Base-by-base conservation (phyloP, 345 rosid genomes). In the Camelina neglecta region DNA sequence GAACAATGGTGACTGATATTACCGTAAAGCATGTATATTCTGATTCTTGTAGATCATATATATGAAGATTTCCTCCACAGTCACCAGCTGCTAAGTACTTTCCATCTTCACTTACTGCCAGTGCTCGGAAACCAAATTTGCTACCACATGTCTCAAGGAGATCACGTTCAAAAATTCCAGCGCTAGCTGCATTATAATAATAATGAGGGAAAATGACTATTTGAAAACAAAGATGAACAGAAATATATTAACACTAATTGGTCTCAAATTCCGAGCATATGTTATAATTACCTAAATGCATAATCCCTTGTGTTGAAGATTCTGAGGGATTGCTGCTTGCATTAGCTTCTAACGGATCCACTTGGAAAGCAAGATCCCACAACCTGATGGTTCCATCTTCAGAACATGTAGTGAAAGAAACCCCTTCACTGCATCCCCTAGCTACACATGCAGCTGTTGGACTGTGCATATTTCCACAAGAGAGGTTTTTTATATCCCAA, bases 361-460 rank as follows among this genome's bases (percentile, higher is more conserved):
- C 78, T 76, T 84, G 87, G 59, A 83, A 67, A 71, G 78, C 84
- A 72, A 92, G 88, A 81, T 90, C 97, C 96, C 97, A 90, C 75
- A 92, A 76, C 81, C 96, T 84, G 54, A 90, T 85, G 63, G 90
- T 86, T 42, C 96, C 96, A 80, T 92, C 97, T 71, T 90, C 85
- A 44, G 96, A 90, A 82, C 96, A 92, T 67, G 93, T 92, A 36
- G 96, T 87, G 79, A 92, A 92, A 36, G 96, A 88, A 76, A 88
- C 83, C 69, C 92, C 93, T 75, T 91, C 92, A 57, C 85, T 72
- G 83, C 96, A 92, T 48, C 97, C 97, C 75, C 89, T 90, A 63
- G 91, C 89, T 59, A 79, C 84, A 79, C 97, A 92, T 54, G 85
- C 89, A 77, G 82, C 73, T 69, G 87, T 80, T 67, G 93, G 86